Evolutionary conservation across 805 yeast genomes (phyloP).

Genomic region (Isabelozyma pseudorhagii): DNA sequence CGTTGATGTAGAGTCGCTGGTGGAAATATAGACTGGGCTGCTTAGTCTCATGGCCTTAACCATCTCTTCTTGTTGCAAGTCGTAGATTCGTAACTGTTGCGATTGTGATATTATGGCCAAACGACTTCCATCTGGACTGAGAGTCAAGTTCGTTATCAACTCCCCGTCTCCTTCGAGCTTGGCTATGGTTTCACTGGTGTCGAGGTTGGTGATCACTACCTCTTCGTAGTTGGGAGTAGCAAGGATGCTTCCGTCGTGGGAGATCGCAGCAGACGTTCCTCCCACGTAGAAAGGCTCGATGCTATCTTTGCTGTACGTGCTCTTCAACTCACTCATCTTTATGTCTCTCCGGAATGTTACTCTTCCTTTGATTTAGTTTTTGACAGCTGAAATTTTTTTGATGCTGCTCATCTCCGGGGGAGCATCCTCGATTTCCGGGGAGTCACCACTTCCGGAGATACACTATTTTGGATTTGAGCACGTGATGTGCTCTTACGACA

Average conservation of each 20-base stretch:
- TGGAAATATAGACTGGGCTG: constrained; percentile 79
- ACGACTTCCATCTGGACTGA: constrained; percentile 72
- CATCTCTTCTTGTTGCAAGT: constrained; percentile 36
- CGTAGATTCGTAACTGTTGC: constrained; percentile 71
- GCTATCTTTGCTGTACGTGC: constrained; percentile 43
- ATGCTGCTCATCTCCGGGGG: not conserved
- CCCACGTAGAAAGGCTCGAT: constrained; percentile 87
- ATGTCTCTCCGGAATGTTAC: not conserved
- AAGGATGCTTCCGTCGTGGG: constrained; percentile 57
- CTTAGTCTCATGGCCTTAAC: constrained; percentile 56
- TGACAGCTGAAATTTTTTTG: not conserved
- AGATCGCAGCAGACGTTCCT: constrained; percentile 69
- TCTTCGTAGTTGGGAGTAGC: constrained; percentile 84
- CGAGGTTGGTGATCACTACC: constrained; percentile 63
- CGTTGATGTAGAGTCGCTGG: constrained; percentile 77
- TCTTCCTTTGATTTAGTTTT: too few relatives aligned
- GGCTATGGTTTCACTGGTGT: constrained; percentile 54
- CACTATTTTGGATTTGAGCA: too few relatives aligned
- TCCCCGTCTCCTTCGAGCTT: constrained; percentile 83
- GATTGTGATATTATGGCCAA: constrained; percentile 80
- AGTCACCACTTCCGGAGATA: too few relatives aligned
- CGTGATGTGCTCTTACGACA: too few relatives aligned
- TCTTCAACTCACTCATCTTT: constrained; percentile 25
- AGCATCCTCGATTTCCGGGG: not conserved
- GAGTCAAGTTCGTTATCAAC: constrained; percentile 64